These are phyloP conservation scores for Jackrogersella minutella DNA, from an alignment of 495 filamentous ascomycete species.

Conservation along the genomic window DNA sequence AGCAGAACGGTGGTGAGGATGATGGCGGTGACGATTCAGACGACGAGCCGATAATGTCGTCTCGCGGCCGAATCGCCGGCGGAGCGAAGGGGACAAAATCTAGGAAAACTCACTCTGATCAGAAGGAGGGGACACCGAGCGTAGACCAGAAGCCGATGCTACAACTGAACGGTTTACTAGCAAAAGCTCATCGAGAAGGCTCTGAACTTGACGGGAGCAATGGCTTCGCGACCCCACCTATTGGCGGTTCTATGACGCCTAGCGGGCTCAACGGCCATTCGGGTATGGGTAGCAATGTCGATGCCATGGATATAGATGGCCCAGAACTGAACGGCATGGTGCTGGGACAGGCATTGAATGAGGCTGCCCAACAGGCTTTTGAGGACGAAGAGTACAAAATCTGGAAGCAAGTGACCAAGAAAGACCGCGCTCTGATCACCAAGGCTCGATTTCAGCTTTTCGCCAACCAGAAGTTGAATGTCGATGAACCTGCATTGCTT, in stretches of 20 bases:
- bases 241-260: slow-evolving; percentile 79
- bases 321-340: slow-evolving; percentile 68
- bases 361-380: slow-evolving; percentile 61
- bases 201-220: slow-evolving; percentile 73
- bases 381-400: slow-evolving; percentile 93
- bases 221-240: slow-evolving; percentile 83
- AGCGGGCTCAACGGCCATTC: slow-evolving; percentile 73
- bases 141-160: slow-evolving; percentile 67
- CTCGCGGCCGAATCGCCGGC: slow-evolving; percentile 88
- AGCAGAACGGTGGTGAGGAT: slow-evolving; percentile 78
- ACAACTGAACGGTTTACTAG: slow-evolving; percentile 61
- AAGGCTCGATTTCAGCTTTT: slow-evolving; percentile 83
- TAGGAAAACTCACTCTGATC: slow-evolving; percentile 76
- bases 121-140: slow-evolving; percentile 82
- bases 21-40: slow-evolving; percentile 90
- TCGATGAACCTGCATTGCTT: slow-evolving; percentile 86
- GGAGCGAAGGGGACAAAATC: slow-evolving; percentile 77
- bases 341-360: slow-evolving; percentile 59
- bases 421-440: slow-evolving; percentile 88
- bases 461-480: slow-evolving; percentile 80
- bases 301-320: slow-evolving; percentile 84
- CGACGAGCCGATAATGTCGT: slow-evolving; percentile 98
- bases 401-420: slow-evolving; percentile 99
- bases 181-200: slow-evolving; percentile 57
- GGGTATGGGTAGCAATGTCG: slow-evolving; percentile 72